These are phyloP conservation scores for Trichophyton mentagrophytes DNA, from an alignment of 2,329 filamentous ascomycete genomes.

Conservation along the genomic window DNA sequence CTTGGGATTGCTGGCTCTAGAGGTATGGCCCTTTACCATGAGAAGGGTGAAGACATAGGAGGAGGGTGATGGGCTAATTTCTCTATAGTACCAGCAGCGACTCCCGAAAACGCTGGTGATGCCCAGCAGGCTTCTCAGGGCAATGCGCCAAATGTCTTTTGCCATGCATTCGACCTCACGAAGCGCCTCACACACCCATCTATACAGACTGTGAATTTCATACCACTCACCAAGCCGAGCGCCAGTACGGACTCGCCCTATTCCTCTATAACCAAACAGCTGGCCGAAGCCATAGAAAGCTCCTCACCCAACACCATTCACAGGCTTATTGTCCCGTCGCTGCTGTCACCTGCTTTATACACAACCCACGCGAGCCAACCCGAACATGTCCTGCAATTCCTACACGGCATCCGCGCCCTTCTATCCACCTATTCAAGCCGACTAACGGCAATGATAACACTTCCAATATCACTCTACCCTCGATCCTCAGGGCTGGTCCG, in stretches of 20 bases:
- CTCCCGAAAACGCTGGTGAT: slow-evolving; percentile 33
- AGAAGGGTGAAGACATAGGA: too few species aligned
- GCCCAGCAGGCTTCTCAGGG: slow-evolving; percentile 18
- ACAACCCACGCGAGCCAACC: slow-evolving; percentile 57
- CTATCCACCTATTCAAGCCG: slow-evolving; percentile 54
- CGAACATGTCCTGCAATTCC: slow-evolving; percentile 60
- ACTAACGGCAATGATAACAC: slow-evolving; percentile 59
- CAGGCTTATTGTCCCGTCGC: slow-evolving; percentile 67
- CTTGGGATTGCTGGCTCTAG: slow-evolving; percentile 41
- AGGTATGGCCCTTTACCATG: slow-evolving; percentile 40
- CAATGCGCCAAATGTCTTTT: slow-evolving; percentile 40
- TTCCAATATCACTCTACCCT: slow-evolving; percentile 70
- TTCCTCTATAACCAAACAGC: slow-evolving; percentile 47
- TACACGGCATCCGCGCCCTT: slow-evolving; percentile 65
- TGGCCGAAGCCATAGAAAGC: slow-evolving; percentile 44
- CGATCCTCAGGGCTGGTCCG: slow-evolving; percentile 61
- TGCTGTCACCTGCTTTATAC: slow-evolving; percentile 80
- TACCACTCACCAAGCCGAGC: slow-evolving; percentile 32
- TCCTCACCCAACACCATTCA: slow-evolving; percentile 54
- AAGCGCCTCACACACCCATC: slow-evolving; percentile 50
- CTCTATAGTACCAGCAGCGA: slow-evolving; percentile 19
- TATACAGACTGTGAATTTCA: slow-evolving; percentile 41
- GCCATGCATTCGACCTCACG: slow-evolving; percentile 60
- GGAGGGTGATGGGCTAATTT: neutral
- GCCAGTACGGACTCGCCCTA: slow-evolving; percentile 43